Conservation (phyloP, 129 eudicot genomes). For the Pittosporum tobira region DNA sequence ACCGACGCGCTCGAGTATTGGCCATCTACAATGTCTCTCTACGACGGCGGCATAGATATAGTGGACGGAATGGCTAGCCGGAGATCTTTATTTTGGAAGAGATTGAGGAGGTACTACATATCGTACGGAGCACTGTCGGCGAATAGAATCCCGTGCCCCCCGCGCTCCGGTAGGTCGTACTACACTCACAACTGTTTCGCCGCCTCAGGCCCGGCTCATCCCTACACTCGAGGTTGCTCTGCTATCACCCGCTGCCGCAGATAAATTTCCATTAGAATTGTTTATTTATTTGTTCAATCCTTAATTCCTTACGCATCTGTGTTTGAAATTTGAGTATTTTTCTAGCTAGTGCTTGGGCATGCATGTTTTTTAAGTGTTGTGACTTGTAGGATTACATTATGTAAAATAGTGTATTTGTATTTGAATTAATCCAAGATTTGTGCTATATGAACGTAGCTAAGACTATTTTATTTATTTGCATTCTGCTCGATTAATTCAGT, state of each 20-base stretch:
- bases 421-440: no score
- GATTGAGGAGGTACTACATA: slow-evolving; percentile 13
- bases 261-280: neutral
- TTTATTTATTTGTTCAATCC: no score
- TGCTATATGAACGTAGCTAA: no score
- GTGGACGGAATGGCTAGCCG: neutral
- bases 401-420: no score
- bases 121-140: slow-evolving; percentile 25
- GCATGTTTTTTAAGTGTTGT: no score
- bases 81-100: slow-evolving; percentile 16
- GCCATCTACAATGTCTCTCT: neutral
- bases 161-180: slow-evolving; percentile 26
- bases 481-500: no score
- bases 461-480: no score
- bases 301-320: no score
- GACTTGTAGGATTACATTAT: no score
- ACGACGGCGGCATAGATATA: neutral
- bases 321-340: no score
- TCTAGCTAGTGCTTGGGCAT: no score
- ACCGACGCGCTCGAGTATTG: slow-evolving; percentile 9
- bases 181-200: slow-evolving; percentile 19
- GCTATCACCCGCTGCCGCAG: slow-evolving; percentile 23
- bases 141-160: slow-evolving; percentile 24
- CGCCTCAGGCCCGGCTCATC: slow-evolving; percentile 14
- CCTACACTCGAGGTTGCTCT: slow-evolving; percentile 26